Evolutionary conservation across 2,329 filamentous ascomycete species (phyloP), one percentile per base, ranked within the genome.

Genomic region (Colletotrichum sp.): DNA sequence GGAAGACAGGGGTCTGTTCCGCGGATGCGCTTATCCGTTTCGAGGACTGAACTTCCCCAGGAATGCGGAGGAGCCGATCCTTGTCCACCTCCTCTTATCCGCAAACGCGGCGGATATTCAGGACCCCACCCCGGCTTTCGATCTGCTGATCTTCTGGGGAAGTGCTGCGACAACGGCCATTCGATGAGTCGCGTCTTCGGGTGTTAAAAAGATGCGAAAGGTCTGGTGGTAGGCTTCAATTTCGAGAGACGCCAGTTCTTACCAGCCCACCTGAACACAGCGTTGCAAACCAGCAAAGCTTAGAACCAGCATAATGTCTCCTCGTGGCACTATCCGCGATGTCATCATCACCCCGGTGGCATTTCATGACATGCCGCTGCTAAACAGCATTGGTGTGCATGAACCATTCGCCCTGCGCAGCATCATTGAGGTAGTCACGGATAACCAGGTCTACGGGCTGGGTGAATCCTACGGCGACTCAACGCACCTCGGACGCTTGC

Each of bases 301-400:
- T n/a, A 16, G 15, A 34, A 34, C 29, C 36, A 33, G 6, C 62
- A 76, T 66, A 68, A 83, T 83, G 81, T 66, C 80, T 73, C 75
- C 62, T 66, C 73, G 70, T 21, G 77, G 74, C 7, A 59, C 77
- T n/a, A 85, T 85, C 70, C 79, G 78, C 77, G 79, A 85, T 27
- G 79, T 86, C 47, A 57, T 83, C 59, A 85, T 86, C 75, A 86
- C 83, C 3, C 83, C 84, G 0, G 84, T 86, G 78, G 84, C 84
- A 31, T 85, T 86, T 69, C 84, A 84, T 78, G 84, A 84, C 68
- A 85, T 86, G 83, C 84, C 84, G 21, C 76, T 86, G 76, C 77
- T 86, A 43, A 86, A 86, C 59, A 84, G 83, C 65, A 82, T 85
- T 29, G 84, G 84, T 62, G 83, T 86, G 24, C 84, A 86, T 69